These are phyloP conservation scores for Hamigera avellanea DNA, from an alignment of 495 filamentous ascomycete genomes.

Conservation along the genomic window DNA sequence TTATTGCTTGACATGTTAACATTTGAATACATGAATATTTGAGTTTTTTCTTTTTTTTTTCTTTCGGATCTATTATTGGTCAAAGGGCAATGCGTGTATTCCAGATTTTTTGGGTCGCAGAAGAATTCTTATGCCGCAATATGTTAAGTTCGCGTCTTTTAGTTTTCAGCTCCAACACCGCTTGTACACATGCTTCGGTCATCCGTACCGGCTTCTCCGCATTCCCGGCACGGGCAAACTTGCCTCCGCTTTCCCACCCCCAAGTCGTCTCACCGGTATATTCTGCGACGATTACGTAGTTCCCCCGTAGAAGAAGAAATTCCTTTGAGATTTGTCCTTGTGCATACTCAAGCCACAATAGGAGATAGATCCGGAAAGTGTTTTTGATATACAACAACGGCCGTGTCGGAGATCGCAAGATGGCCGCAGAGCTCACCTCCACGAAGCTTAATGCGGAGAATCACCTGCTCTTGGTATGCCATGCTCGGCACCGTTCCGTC, in stretches of 20 bases:
- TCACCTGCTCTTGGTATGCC: conserved; percentile 56
- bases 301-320: no score
- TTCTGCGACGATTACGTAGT: no score
- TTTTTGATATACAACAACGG: no score
- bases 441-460: conserved; percentile 64
- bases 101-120: not conserved
- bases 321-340: no score
- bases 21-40: conserved; percentile 1
- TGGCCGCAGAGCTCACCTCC: conserved; percentile 43
- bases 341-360: not conserved
- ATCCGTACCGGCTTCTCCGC: not conserved
- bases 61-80: not conserved
- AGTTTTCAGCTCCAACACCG: no score
- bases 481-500: not conserved
- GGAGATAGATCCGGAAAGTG: not conserved
- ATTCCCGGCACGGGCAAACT: no score
- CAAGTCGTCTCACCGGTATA: no score
- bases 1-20: conserved; percentile 1
- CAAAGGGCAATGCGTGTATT: not conserved
- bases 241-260: no score
- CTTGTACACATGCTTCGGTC: no score
- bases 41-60: conserved; percentile 4
- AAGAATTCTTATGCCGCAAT: no score
- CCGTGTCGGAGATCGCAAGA: conserved; percentile 3
- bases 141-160: no score